Percentiles rank a stretch among this genome's conserved stretches.
These are phyloP conservation scores for Fonsecaea erecta DNA, from an alignment of 2,329 filamentous ascomycete genomes.

Conservation along the genomic window DNA sequence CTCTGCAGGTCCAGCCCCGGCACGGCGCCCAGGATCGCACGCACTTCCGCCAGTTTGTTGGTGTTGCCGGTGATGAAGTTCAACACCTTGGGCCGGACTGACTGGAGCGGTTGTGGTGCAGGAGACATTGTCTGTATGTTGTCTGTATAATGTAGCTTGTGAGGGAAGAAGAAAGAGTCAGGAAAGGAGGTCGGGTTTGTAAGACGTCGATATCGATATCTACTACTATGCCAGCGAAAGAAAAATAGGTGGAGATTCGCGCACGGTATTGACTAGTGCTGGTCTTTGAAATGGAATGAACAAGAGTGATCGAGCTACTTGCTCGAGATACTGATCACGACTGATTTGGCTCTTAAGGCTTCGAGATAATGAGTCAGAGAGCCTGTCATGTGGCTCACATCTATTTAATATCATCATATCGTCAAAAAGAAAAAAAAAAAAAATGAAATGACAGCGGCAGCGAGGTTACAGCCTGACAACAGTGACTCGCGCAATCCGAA, in stretches of 20 bases:
- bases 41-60: constrained; percentile 90
- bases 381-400: not conserved
- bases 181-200: not conserved
- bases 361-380: not conserved
- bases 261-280: not conserved
- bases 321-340: not conserved
- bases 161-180: not conserved
- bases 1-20: constrained; percentile 75
- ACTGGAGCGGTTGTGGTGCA: constrained; percentile 19
- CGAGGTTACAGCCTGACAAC: not conserved
- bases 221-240: not conserved
- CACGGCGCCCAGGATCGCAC: constrained; percentile 75
- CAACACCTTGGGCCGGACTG: constrained; percentile 52
- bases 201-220: not conserved
- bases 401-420: not conserved
- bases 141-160: not conserved
- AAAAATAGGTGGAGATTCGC: not conserved
- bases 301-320: not conserved
- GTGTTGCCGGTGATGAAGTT: constrained; percentile 97
- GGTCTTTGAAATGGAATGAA: not conserved
- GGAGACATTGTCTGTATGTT: not conserved
- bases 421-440: not conserved
- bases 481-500: not conserved
- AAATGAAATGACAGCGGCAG: not conserved
- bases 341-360: not conserved